Conservation (phyloP, 2,329 filamentous ascomycete species). For the Diaporthe sp. region DNA sequence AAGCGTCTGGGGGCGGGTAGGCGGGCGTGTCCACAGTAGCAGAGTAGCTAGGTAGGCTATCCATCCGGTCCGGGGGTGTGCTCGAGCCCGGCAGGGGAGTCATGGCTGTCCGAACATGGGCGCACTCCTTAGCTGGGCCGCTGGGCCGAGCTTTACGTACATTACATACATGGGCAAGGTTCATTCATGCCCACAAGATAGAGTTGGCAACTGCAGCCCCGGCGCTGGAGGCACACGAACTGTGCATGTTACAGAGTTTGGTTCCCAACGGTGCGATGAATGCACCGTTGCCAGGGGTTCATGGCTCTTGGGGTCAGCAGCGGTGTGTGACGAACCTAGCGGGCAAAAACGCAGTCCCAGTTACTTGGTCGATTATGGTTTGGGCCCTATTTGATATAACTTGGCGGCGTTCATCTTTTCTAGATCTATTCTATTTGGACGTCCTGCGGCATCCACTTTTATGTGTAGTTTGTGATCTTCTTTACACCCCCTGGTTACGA, state of each 20-base stretch:
- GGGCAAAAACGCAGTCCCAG: background rate
- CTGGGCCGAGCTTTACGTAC: background rate
- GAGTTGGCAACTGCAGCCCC: slow-evolving; percentile 10
- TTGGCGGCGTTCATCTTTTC: slow-evolving; percentile 14
- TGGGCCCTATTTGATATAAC: slow-evolving; percentile 10
- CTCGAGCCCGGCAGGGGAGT: slow-evolving; percentile 1
- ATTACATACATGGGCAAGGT: slow-evolving; percentile 10
- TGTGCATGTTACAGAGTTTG: slow-evolving; percentile 13
- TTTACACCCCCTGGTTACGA: background rate
- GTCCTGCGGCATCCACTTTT: background rate
- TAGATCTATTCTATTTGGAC: background rate
- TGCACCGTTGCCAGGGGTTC: background rate
- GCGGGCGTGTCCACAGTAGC: background rate
- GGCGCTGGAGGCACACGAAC: background rate
- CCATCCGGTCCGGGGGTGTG: background rate
- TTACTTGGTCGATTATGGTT: background rate
- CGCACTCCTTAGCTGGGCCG: slow-evolving; percentile 7
- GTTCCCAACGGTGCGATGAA: background rate
- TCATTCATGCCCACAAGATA: slow-evolving; percentile 5
- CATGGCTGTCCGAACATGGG: slow-evolving; percentile 19
- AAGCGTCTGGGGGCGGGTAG: background rate
- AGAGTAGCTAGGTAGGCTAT: background rate
- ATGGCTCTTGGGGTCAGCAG: background rate
- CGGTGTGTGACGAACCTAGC: background rate
- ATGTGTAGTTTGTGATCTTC: background rate